These are phyloP conservation scores for Pseudogymnoascus destructans DNA, from an alignment of 2,329 filamentous ascomycete species.

Conservation along the genomic window DNA sequence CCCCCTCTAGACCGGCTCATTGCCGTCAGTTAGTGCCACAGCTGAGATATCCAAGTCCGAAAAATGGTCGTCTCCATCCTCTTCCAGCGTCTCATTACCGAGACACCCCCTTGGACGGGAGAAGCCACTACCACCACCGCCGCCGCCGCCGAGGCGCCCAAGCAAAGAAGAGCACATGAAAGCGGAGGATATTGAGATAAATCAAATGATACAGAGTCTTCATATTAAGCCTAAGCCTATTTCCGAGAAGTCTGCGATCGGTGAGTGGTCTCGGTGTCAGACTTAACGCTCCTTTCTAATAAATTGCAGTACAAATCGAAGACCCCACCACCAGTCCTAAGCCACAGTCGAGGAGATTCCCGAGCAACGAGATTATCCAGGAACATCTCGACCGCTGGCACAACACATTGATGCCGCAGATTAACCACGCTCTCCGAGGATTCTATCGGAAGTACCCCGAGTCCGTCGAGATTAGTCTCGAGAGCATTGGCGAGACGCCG, in stretches of 20 bases:
- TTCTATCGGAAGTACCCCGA: conserved; percentile 64
- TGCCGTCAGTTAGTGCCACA: not conserved
- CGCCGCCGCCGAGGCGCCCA: not conserved
- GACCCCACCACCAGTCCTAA: conserved; percentile 16
- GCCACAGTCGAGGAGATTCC: conserved; percentile 43
- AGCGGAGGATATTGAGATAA: not conserved
- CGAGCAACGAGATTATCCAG: conserved; percentile 43
- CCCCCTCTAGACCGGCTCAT: not conserved
- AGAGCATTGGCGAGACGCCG: conserved; percentile 57
- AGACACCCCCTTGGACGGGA: not conserved
- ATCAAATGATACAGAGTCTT: not conserved
- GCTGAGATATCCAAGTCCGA: not conserved
- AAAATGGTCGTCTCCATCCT: not conserved
- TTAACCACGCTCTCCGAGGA: conserved; percentile 56
- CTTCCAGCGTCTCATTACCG: not conserved
- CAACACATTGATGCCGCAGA: conserved; percentile 53
- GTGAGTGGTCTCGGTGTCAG: not conserved
- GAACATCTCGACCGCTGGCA: conserved; percentile 62
- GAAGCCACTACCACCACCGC: not conserved
- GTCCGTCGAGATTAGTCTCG: conserved; percentile 65
- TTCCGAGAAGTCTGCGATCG: not conserved
- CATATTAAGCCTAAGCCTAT: not conserved
- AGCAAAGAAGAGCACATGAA: not conserved
- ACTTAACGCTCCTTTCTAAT: not conserved
- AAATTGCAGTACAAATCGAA: conserved; percentile 7